phyloP scores from a whole-genome alignment of 2,329 filamentous ascomycete genomes.

The Mycosphaerella sp. region DNA sequence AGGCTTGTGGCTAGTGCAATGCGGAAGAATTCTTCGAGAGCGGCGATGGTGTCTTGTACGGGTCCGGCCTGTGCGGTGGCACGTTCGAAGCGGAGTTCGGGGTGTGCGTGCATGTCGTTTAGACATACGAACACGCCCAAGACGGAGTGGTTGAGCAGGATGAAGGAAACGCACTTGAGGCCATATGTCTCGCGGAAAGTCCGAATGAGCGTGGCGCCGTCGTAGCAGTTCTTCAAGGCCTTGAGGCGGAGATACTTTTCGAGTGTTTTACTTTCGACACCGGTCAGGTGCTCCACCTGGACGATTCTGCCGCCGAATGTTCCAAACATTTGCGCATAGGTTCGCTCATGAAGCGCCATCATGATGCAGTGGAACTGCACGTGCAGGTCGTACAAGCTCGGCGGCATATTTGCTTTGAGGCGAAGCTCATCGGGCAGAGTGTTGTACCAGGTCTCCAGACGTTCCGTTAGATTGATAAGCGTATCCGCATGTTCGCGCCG shows the following conservation, averaged over 20 bases:
- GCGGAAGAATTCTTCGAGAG: constrained; percentile 11
- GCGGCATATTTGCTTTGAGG: neutral
- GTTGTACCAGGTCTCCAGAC: neutral
- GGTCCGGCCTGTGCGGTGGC: neutral
- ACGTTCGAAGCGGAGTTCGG: neutral
- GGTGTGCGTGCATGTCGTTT: constrained; percentile 5
- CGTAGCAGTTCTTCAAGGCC: constrained; percentile 2
- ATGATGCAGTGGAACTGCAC: constrained; percentile 5
- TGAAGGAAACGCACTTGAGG: constrained; percentile 5
- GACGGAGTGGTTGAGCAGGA: constrained; percentile 8
- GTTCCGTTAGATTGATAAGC: neutral
- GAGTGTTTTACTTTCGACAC: neutral
- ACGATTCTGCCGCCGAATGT: neutral
- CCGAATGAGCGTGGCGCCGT: constrained; percentile 5
- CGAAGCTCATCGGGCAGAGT: neutral
- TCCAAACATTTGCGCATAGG: constrained; percentile 4
- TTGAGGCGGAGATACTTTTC: neutral
- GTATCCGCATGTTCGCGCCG: neutral
- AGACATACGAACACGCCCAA: constrained; percentile 7
- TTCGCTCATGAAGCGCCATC: constrained; percentile 9
- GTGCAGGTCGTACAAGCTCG: constrained; percentile 8
- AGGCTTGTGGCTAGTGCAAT: constrained; percentile 3
- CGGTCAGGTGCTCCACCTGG: neutral
- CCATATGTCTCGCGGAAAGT: constrained; percentile 6
- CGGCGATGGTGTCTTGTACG: constrained; percentile 2